Evolutionary conservation across 2,329 filamentous ascomycete species (phyloP).

Genomic region (Colletotrichum australisinense): DNA sequence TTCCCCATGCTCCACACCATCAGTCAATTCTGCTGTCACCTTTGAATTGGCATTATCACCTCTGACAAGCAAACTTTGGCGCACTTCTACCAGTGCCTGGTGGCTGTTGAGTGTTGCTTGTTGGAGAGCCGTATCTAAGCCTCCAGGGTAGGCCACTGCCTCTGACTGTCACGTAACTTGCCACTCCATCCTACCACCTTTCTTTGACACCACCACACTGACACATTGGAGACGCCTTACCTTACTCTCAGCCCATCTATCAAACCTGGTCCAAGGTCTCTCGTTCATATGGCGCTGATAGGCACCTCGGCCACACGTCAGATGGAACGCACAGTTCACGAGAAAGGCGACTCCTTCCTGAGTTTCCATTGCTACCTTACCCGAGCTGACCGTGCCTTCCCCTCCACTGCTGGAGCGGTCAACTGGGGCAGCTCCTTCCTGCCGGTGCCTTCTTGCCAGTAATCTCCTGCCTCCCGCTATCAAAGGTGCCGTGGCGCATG

Average conservation of each 20-base stretch:
- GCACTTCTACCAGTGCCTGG: no score
- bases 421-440: slow-evolving; percentile 23
- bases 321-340: neutral
- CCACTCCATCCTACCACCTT: neutral
- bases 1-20: neutral
- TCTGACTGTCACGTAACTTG: slow-evolving; percentile 26
- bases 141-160: neutral
- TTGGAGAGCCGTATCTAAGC: neutral
- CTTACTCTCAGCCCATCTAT: neutral
- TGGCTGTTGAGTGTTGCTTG: neutral
- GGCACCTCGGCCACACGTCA: neutral
- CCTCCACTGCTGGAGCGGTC: neutral
- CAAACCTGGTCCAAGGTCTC: neutral
- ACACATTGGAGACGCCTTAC: neutral
- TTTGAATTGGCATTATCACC: slow-evolving; percentile 5
- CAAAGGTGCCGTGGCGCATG: neutral
- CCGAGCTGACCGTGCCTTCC: neutral
- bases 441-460: no score
- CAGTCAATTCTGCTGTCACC: slow-evolving; percentile 12
- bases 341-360: neutral
- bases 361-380: slow-evolving; percentile 13
- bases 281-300: slow-evolving; percentile 6
- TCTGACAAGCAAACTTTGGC: neutral
- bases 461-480: no score
- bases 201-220: neutral